A percentile compares a stretch with the other conserved stretches of the same genome.
These are phyloP conservation scores for Coemansia sp. DNA, from an alignment of 192 early-diverging fungal species.

Conservation along the genomic window DNA sequence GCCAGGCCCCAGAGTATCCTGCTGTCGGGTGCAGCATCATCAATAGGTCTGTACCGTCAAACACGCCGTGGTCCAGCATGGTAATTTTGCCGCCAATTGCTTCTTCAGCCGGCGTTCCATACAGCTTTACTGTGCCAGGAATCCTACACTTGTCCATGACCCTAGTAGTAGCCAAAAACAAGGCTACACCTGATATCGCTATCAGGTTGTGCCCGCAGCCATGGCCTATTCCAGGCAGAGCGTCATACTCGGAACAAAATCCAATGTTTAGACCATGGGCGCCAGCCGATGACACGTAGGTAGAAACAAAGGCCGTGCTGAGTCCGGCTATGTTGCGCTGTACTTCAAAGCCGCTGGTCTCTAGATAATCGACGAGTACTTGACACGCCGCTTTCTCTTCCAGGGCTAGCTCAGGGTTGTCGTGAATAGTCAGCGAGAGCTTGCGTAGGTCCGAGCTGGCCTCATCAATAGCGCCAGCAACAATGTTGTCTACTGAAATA, in stretches of 20 bases:
- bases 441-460: constrained; percentile 28
- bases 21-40: constrained; percentile 81
- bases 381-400: constrained; percentile 62
- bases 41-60: constrained; percentile 68
- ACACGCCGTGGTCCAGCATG: constrained; percentile 66
- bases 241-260: constrained; percentile 67
- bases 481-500: constrained; percentile 15
- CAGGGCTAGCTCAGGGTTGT: constrained; percentile 58
- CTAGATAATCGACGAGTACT: constrained; percentile 65
- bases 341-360: constrained; percentile 63
- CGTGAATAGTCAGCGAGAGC: constrained; percentile 55
- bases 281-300: constrained; percentile 51
- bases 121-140: constrained; percentile 63
- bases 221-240: constrained; percentile 65
- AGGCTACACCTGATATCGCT: constrained; percentile 64
- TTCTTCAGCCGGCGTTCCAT: constrained; percentile 80
- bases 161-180: constrained; percentile 54
- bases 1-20: constrained; percentile 54
- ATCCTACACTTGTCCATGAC: constrained; percentile 49
- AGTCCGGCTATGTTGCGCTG: constrained; percentile 61
- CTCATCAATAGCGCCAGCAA: constrained; percentile 18
- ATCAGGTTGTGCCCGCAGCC: constrained; percentile 76
- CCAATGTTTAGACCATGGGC: constrained; percentile 53
- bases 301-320: constrained; percentile 75
- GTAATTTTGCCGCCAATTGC: constrained; percentile 70